These are phyloP conservation scores for Aureobasidium namibiae DNA, from an alignment of 2,329 filamentous ascomycete species.

Conservation along the genomic window DNA sequence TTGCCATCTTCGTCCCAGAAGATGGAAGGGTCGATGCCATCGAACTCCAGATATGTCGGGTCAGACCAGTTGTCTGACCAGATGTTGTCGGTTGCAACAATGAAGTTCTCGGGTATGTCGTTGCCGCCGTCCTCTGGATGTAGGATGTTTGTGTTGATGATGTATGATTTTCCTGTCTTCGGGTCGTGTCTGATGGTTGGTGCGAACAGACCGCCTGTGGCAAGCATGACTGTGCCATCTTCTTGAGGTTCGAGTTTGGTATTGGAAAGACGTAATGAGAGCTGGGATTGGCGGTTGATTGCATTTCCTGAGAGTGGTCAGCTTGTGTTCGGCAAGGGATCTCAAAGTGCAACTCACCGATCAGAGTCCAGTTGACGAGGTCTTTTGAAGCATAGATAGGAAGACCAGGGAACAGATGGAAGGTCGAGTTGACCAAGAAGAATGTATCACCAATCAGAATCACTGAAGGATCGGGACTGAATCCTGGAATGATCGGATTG, in stretches of 20 bases:
- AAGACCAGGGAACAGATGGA: conserved; percentile 38
- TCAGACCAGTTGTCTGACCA: conserved; percentile 35
- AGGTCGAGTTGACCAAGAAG: conserved; percentile 38
- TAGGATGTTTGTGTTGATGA: conserved; percentile 4
- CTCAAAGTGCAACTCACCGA: conserved; percentile 27
- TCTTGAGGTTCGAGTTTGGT: conserved; percentile 13
- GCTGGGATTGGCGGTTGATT: conserved; percentile 28
- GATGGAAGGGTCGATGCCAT: conserved; percentile 45
- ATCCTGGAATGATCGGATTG: conserved; percentile 40
- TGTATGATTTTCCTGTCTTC: background rate
- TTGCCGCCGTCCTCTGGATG: background rate
- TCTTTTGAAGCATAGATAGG: conserved; percentile 39
- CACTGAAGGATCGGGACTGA: conserved; percentile 38
- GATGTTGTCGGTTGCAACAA: background rate
- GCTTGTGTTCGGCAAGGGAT: conserved; percentile 12
- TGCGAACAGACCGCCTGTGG: background rate
- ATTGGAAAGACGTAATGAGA: conserved; percentile 27
- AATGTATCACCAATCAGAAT: conserved; percentile 30
- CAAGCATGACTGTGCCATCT: background rate
- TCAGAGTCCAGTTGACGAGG: conserved; percentile 33
- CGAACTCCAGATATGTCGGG: conserved; percentile 38
- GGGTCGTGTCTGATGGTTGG: conserved; percentile 1
- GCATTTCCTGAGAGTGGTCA: conserved; percentile 26
- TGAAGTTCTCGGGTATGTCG: background rate
- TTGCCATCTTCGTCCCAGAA: conserved; percentile 51